Base-by-base conservation (phyloP, 1,139 yeast genomes). In the Candida buenavistaensis region DNA sequence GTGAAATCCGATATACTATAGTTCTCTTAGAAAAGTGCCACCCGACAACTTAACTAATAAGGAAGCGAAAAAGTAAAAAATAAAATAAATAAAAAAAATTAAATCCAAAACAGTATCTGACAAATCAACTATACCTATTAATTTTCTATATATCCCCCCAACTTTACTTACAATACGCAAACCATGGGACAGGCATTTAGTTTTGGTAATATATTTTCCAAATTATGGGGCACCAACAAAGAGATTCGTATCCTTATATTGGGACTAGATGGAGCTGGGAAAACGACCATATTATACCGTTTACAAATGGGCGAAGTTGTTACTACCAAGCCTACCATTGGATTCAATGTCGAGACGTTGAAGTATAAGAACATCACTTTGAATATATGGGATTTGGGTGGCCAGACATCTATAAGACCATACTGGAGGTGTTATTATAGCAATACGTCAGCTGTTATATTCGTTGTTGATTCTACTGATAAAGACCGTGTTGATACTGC, bases 351-450 rank as follows among this genome's bases (percentile, higher is more conserved):
- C 28, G 98, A 92, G 55, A 92, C 98, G 1, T 69, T 92, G 42
- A 82, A 80, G 37, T 92, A 92, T 59, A 88, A 88, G 52, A 92
- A 92, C 58, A 75, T 92, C 50, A 89, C 95, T 34, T 78, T 92
- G 54, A 92, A 92, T 57, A 75, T 74, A 65, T 74, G 85, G 86
- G 98, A 92, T 67, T 75, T 92, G 46, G 98, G 98, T 41, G 98
- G 98, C 1, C 98, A 92, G 61, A 90, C 97, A 2, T 82, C 95
- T 15, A 92, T 92, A 49, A 75, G 98, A 51, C 97, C 98, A 2
- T 92, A 92, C 63, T 92, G 98, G 98, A 75, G 98, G 52, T 92
- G 97, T 59, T 92, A 92, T 62, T 92, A 92, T 59, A 87, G 95
- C 39, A 88, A 89, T 55, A 90, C 98, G 0, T 95, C 96, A 10